Evolutionary conservation across 2,329 filamentous ascomycete species (phyloP).

Genomic region (Fusarium liriodendri): DNA sequence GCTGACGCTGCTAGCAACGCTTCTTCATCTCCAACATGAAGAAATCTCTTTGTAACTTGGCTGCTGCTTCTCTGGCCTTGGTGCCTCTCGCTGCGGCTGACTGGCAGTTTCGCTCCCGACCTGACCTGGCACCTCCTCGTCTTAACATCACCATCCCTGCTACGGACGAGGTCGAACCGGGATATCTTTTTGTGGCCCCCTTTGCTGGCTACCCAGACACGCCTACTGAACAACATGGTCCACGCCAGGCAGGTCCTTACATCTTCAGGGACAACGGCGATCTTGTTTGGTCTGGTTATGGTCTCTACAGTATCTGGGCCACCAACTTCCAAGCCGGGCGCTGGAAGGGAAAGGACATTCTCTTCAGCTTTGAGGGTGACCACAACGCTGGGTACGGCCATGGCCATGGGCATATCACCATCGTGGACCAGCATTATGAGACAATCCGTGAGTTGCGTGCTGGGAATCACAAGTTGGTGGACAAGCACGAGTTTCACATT

Average conservation of each 20-base stretch:
- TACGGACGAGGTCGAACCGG: conserved; percentile 51
- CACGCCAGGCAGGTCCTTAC: conserved; percentile 64
- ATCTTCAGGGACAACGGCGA: conserved; percentile 66
- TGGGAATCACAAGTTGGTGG: conserved; percentile 60
- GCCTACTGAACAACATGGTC: conserved; percentile 54
- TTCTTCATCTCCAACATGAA: conserved; percentile 19
- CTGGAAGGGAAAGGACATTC: conserved; percentile 63
- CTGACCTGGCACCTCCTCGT: conserved; percentile 48
- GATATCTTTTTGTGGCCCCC: conserved; percentile 58
- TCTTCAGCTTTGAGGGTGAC: conserved; percentile 66
- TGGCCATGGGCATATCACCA: conserved; percentile 64
- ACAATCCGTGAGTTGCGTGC: conserved; percentile 64
- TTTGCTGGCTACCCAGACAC: conserved; percentile 51
- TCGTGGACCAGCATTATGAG: conserved; percentile 66
- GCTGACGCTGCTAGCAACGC: conserved; percentile 33
- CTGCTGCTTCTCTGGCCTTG: conserved; percentile 5
- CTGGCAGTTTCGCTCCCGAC: conserved; percentile 11
- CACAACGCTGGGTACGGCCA: conserved; percentile 64
- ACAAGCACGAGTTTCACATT: conserved; percentile 67
- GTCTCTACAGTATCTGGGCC: conserved; percentile 62
- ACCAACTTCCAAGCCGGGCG: conserved; percentile 64
- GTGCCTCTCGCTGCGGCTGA: conserved; percentile 1
- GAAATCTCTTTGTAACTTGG: conserved; percentile 5
- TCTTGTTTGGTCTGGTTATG: conserved; percentile 67
- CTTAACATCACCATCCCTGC: conserved; percentile 58